Percentiles rank a stretch among this genome's conserved stretches.
These are phyloP conservation scores for Leccinum broughii DNA, from an alignment of 768 basidiomycete species.

Conservation along the genomic window DNA sequence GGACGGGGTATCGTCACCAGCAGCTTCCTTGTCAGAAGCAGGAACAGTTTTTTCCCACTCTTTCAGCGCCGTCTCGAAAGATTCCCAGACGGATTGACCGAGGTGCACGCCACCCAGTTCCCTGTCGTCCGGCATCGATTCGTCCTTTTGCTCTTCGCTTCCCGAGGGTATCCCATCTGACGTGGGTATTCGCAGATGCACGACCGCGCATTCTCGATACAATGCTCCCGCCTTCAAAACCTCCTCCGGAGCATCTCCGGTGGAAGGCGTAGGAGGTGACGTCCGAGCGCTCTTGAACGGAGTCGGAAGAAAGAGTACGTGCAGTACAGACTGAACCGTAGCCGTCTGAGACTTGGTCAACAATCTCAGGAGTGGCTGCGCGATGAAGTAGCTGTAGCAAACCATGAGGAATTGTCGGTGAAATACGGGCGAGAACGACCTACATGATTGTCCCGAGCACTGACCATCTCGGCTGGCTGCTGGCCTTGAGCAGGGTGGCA, in stretches of 20 bases:
- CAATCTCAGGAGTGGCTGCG: constrained; percentile 67
- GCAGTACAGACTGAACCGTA: constrained; percentile 75
- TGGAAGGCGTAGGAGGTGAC: constrained; percentile 6
- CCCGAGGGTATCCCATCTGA: constrained; percentile 21
- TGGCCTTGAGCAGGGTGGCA: constrained; percentile 40
- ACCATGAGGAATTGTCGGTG: constrained; percentile 3
- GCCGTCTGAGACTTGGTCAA: constrained; percentile 66
- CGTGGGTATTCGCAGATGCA: constrained; percentile 43
- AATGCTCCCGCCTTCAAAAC: constrained; percentile 76
- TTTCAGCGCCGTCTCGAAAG: constrained; percentile 65
- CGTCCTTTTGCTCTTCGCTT: constrained; percentile 34
- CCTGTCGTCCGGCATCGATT: constrained; percentile 54
- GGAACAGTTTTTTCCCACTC: constrained; percentile 53
- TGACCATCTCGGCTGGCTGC: constrained; percentile 37
- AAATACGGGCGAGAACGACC: constrained; percentile 18
- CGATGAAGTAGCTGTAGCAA: constrained; percentile 55
- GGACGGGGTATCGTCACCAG: constrained; percentile 24
- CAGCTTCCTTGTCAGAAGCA: constrained; percentile 21
- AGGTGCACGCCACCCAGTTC: constrained; percentile 71
- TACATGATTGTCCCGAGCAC: constrained; percentile 51
- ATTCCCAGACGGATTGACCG: constrained; percentile 76
- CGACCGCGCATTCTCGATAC: constrained; percentile 75
- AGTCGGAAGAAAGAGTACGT: constrained; percentile 79
- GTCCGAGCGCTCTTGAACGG: constrained; percentile 60
- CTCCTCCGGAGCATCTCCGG: constrained; percentile 46